Evolutionary conservation across 1,139 yeast species (phyloP).

Genomic region (Diutina catenulata): DNA sequence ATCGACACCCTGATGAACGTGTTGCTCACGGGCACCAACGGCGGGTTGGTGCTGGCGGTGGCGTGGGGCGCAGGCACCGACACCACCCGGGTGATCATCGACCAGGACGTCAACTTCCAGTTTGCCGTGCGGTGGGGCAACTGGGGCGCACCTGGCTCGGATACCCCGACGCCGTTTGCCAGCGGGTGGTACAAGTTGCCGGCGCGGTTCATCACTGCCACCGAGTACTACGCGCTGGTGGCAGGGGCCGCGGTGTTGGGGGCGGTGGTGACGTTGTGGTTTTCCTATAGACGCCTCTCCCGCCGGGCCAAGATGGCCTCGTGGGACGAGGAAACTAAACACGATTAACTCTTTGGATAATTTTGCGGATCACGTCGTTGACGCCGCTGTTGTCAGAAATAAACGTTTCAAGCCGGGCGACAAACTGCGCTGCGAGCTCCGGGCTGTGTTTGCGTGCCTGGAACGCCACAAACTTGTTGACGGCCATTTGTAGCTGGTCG

Average conservation of each 20-base stretch:
- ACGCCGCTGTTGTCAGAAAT: neutral
- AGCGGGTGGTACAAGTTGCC: slow-evolving; percentile 36
- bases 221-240: slow-evolving; percentile 15
- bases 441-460: slow-evolving; percentile 30
- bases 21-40: slow-evolving; percentile 32
- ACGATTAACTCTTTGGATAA: neutral
- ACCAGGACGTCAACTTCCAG: slow-evolving; percentile 46
- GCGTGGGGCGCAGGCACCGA: slow-evolving; percentile 58
- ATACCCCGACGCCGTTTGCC: slow-evolving; percentile 17
- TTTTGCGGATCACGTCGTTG: neutral
- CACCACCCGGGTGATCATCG: slow-evolving; percentile 53
- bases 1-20: slow-evolving; percentile 51
- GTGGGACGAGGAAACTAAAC: slow-evolving; percentile 4
- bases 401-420: slow-evolving; percentile 18
- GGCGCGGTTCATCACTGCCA: slow-evolving; percentile 15
- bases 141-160: slow-evolving; percentile 14
- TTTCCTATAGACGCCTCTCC: neutral
- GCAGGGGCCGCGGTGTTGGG: slow-evolving; percentile 16
- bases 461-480: slow-evolving; percentile 60
- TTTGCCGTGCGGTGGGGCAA: slow-evolving; percentile 51
- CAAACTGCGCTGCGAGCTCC: slow-evolving; percentile 33
- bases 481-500: slow-evolving; percentile 51
- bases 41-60: slow-evolving; percentile 38
- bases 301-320: neutral
- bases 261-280: slow-evolving; percentile 14